Conservation (phyloP, 139 green algal genomes). For the Klebsormidium nitens region DNA sequence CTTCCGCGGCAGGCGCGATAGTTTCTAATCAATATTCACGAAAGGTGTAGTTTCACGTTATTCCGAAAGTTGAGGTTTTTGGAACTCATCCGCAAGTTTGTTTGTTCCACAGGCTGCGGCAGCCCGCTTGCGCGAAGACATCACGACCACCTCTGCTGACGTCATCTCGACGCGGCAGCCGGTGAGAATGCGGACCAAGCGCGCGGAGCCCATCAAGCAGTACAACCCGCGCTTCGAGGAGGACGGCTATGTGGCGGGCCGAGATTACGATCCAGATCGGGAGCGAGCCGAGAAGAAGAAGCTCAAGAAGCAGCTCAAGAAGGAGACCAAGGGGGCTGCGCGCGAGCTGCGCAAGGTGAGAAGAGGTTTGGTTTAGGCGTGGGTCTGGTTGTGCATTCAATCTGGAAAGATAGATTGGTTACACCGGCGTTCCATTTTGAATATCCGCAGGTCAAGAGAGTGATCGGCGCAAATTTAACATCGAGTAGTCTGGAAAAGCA, state of each 20-base stretch:
- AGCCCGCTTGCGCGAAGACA: conserved; percentile 24
- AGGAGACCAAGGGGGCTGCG: conserved; percentile 54
- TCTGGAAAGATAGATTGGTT: neutral
- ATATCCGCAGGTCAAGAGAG: neutral
- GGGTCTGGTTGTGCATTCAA: conserved; percentile 54
- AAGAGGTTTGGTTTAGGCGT: conserved; percentile 38
- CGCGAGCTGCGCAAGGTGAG: conserved; percentile 81
- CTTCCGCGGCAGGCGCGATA: too few relatives aligned
- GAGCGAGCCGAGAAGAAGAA: conserved; percentile 47
- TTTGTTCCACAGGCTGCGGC: too few relatives aligned
- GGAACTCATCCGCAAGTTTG: too few relatives aligned
- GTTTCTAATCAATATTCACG: too few relatives aligned
- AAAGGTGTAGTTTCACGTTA: too few relatives aligned
- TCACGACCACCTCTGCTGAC: neutral
- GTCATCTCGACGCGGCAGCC: conserved; percentile 15
- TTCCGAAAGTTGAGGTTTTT: too few relatives aligned
- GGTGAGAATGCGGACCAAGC: conserved; percentile 20
- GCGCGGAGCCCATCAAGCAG: conserved; percentile 40
- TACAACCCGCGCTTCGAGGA: conserved; percentile 91
- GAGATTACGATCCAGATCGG: conserved; percentile 47
- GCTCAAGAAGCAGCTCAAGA: conserved; percentile 41
- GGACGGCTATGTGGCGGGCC: conserved; percentile 43
- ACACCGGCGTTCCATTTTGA: neutral
- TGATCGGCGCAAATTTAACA: neutral
- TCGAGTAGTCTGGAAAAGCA: neutral